phyloP scores from a whole-genome alignment of 345 rosid species.

The Physaria fendleri region DNA sequence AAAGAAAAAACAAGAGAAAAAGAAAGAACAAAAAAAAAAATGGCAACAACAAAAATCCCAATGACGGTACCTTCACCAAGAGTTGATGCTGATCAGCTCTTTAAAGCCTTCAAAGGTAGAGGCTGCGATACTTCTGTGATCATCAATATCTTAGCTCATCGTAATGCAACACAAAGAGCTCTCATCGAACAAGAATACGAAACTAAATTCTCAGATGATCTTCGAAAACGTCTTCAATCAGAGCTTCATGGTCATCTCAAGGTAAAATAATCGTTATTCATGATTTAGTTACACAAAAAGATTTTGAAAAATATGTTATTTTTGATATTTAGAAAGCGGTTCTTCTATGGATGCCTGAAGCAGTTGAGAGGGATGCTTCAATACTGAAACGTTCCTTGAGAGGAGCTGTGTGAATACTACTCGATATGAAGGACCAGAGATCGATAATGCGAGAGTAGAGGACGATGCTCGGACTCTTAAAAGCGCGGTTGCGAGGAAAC shows the following conservation, averaged over 20 bases:
- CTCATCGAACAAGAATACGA: constrained; percentile 56
- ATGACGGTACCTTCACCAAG: constrained; percentile 34
- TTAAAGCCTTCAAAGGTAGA: constrained; percentile 59
- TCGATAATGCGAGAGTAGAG: constrained; percentile 37
- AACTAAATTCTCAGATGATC: constrained; percentile 39
- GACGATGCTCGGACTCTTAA: constrained; percentile 44
- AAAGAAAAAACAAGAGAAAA: neutral
- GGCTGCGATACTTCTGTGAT: constrained; percentile 50
- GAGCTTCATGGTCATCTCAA: constrained; percentile 62
- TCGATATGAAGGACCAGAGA: constrained; percentile 66
- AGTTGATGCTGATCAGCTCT: constrained; percentile 49
- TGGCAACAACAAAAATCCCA: constrained; percentile 43
- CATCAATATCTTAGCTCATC: constrained; percentile 45
- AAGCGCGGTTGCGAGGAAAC: constrained; percentile 36
- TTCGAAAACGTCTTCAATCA: constrained; percentile 41
- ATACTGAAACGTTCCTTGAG: constrained; percentile 38
- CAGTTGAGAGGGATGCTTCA: constrained; percentile 40
- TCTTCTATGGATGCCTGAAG: constrained; percentile 52
- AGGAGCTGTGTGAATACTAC: constrained; percentile 44
- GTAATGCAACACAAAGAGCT: constrained; percentile 46
- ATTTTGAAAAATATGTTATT: neutral
- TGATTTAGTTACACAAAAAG: neutral
- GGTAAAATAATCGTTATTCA: constrained; percentile 23
- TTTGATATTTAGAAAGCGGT: constrained; percentile 45
- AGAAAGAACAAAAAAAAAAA: constrained; percentile 6